Conservation (phyloP, 192 early-diverging fungal genomes). For the Entomortierella parvispora region DNA sequence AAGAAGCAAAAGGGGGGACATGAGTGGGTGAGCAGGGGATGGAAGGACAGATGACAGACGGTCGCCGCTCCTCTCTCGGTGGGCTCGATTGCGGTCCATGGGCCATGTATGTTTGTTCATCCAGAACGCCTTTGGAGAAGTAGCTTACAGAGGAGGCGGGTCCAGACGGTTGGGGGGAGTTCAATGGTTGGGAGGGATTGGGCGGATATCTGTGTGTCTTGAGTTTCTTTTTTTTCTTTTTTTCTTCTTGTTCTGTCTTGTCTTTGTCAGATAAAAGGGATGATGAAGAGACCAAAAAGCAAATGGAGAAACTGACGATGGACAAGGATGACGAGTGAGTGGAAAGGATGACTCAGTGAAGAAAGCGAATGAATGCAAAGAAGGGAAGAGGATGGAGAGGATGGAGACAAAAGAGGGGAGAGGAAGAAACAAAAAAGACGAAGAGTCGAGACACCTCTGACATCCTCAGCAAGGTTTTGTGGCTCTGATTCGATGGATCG, state of each 20-base stretch:
- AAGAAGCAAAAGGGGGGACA: neutral
- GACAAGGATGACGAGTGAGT: neutral
- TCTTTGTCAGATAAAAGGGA: neutral
- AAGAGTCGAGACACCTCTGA: neutral
- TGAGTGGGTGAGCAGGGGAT: neutral
- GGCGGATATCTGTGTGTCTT: too few relatives aligned
- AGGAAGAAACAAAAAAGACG: constrained; percentile 7
- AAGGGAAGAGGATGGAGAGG: neutral
- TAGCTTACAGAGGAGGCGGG: too few relatives aligned
- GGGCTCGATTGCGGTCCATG: too few relatives aligned
- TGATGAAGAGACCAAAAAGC: neutral
- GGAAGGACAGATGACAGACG: too few relatives aligned
- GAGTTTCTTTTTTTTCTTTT: too few relatives aligned
- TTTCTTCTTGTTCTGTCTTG: too few relatives aligned
- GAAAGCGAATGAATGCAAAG: neutral
- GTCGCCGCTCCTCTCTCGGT: too few relatives aligned
- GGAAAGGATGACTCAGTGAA: neutral
- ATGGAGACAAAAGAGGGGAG: constrained; percentile 4
- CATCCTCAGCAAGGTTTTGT: neutral
- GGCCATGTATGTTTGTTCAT: too few relatives aligned
- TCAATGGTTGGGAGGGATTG: too few relatives aligned
- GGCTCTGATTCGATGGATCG: neutral
- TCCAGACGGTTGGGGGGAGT: too few relatives aligned
- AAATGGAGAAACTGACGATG: neutral
- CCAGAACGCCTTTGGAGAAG: too few relatives aligned